Base-by-base conservation (phyloP, 495 filamentous ascomycete species). In the Aspergillus funiculosus region DNA sequence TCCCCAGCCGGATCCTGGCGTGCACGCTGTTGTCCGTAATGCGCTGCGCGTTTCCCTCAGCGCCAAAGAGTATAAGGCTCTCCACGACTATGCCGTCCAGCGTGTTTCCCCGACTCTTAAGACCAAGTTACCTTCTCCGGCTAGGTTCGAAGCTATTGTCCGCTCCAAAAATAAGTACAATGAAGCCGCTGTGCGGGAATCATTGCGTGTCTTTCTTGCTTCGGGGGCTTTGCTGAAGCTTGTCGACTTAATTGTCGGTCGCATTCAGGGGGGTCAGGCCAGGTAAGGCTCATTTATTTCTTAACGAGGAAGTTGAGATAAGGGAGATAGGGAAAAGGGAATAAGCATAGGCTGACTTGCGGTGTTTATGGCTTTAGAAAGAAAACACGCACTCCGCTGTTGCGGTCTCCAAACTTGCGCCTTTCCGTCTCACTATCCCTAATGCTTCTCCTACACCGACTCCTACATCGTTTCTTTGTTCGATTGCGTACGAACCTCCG, bases 391-490 rank as follows among this genome's bases (percentile, higher is more conserved):
- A 69, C 58, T 7, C 66, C 81, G 1, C 61, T 89, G 21, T 73
- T 82, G 59, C 80, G 79, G 46, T 85, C 81, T 2, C 74, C 85
- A 1, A 83, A 83, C 38, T 73, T 94, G 37, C 77, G 90, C 37
- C 74, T 94, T 10, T 87, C 88, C 11, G 64, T 89, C 19, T 88
- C 87, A 1, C 71, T 95, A 22, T 89, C 89, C 35, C 78, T 84
- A 8, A 82, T 96, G 36, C 74, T 98, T 22, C 74, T 97, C 27
- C 72, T 94, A 50, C 90, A 98, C 54, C 80, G 92, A 29, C 72
- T 95, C 22, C 79, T 98, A 8, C 87, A 88, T 66, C 87, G 89
- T 45, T 98, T 98, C 68, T 83, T 97, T 51, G 76, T 78, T 21
- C 80, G 86, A 26, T 70, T 98, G 25, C 83, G 92, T 26, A 73